These are phyloP conservation scores for Xylaria sp. DNA, from an alignment of 2,329 filamentous ascomycete species.

Conservation along the genomic window DNA sequence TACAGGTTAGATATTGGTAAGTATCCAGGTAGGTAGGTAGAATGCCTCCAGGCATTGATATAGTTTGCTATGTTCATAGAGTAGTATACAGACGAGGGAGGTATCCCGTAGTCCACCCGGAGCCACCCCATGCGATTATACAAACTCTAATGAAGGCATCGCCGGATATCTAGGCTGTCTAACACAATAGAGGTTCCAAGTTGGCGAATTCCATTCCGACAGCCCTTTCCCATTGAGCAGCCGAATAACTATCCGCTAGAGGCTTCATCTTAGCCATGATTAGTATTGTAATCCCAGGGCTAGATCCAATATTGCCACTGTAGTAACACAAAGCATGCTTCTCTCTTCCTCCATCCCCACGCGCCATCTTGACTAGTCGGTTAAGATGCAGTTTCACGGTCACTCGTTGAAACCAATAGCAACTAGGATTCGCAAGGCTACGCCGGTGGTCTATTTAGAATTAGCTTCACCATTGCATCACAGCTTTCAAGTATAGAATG, in stretches of 20 bases:
- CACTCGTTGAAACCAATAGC: neutral
- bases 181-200: too few species aligned
- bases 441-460: neutral
- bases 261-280: neutral
- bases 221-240: too few species aligned
- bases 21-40: too few species aligned
- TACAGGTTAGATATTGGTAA: too few species aligned
- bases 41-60: too few species aligned
- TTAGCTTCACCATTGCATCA: conserved; percentile 4
- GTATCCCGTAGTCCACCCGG: too few species aligned
- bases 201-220: too few species aligned
- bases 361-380: neutral
- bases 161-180: too few species aligned
- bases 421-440: neutral
- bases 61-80: too few species aligned
- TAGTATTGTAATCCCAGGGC: neutral
- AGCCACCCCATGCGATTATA: too few species aligned
- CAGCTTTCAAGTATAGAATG: neutral
- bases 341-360: neutral
- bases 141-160: too few species aligned
- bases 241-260: neutral
- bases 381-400: neutral
- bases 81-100: too few species aligned
- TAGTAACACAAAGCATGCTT: neutral
- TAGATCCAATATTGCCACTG: neutral